Evolutionary conservation across 306 rosid genomes (phyloP).

Genomic region (Echinosophora koreensis): DNA sequence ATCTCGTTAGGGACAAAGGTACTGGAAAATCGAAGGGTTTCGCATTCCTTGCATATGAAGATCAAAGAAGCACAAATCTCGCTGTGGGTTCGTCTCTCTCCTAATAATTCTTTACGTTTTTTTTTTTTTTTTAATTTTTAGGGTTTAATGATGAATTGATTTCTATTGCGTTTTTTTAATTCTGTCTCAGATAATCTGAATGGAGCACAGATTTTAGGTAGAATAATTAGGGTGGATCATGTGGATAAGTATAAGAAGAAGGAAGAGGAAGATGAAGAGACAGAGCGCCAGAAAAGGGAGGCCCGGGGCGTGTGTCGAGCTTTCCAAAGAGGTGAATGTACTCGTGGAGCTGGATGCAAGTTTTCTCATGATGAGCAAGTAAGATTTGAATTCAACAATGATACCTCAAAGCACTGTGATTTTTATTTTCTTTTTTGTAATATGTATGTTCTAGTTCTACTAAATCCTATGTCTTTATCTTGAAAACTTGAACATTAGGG

Average conservation of each 20-base stretch:
- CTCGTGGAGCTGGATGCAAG: slow-evolving; percentile 89
- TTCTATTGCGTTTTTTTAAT: slow-evolving; percentile 14
- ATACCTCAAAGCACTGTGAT: slow-evolving; percentile 10
- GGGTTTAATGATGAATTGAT: neutral
- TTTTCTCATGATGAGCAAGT: slow-evolving; percentile 94
- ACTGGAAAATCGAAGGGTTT: slow-evolving; percentile 94
- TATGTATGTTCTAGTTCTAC: neutral
- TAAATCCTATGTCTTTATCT: neutral
- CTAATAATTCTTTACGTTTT: neutral
- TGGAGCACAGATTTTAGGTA: slow-evolving; percentile 84
- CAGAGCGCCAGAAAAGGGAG: slow-evolving; percentile 79
- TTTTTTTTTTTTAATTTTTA: neutral
- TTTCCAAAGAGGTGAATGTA: slow-evolving; percentile 91
- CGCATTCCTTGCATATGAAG: slow-evolving; percentile 92
- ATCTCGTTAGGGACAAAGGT: slow-evolving; percentile 89
- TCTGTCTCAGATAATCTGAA: slow-evolving; percentile 76
- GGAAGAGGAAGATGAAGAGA: slow-evolving; percentile 94
- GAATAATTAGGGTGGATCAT: slow-evolving; percentile 92
- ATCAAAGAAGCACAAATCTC: slow-evolving; percentile 88
- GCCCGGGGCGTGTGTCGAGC: slow-evolving; percentile 96
- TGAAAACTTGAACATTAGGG: neutral
- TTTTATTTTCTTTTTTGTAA: neutral
- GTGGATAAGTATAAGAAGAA: slow-evolving; percentile 82
- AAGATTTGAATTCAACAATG: slow-evolving; percentile 31
- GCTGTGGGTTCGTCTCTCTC: slow-evolving; percentile 76